phyloP scores from a whole-genome alignment of 2,329 filamentous ascomycete genomes.

The Botrytis medusae region DNA sequence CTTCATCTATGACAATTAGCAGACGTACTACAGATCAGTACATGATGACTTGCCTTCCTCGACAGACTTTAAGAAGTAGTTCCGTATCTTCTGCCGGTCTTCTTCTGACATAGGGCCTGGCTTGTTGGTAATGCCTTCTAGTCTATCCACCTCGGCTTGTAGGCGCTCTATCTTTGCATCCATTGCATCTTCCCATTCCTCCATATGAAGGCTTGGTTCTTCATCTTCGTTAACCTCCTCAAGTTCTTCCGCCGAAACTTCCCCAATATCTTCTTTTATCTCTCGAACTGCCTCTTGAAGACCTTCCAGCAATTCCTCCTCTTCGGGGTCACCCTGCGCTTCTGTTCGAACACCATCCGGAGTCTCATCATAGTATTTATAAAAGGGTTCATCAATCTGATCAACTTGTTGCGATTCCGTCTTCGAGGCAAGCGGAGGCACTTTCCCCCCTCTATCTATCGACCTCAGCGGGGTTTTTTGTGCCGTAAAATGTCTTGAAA shows the following conservation, averaged over 20 bases:
- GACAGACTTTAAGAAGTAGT: constrained; percentile 23
- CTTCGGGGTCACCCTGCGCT: constrained; percentile 29
- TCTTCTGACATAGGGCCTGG: constrained; percentile 25
- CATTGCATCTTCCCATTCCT: constrained; percentile 21
- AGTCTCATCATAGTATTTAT: constrained; percentile 36
- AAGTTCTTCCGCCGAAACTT: constrained; percentile 21
- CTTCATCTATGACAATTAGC: constrained; percentile 15
- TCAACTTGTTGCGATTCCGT: constrained; percentile 1
- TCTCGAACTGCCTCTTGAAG: constrained; percentile 19
- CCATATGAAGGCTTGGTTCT: constrained; percentile 21
- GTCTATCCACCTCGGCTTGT: constrained; percentile 21
- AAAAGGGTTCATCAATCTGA: constrained; percentile 19
- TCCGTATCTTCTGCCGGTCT: constrained; percentile 23
- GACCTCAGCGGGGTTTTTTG: constrained; percentile 19
- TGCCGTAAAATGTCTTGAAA: constrained; percentile 30
- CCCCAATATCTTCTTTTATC: constrained; percentile 19
- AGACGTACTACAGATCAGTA: background rate
- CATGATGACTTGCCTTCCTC: constrained; percentile 13
- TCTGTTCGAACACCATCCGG: constrained; percentile 36
- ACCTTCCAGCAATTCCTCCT: constrained; percentile 19
- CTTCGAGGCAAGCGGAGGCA: background rate
- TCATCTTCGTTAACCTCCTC: constrained; percentile 24
- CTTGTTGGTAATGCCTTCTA: constrained; percentile 24
- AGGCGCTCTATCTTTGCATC: constrained; percentile 18
- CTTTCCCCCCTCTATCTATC: constrained; percentile 13